Evolutionary conservation across 306 rosid genomes (phyloP), one percentile per base, ranked within the genome.

Genomic region (Coriaria nepalensis): DNA sequence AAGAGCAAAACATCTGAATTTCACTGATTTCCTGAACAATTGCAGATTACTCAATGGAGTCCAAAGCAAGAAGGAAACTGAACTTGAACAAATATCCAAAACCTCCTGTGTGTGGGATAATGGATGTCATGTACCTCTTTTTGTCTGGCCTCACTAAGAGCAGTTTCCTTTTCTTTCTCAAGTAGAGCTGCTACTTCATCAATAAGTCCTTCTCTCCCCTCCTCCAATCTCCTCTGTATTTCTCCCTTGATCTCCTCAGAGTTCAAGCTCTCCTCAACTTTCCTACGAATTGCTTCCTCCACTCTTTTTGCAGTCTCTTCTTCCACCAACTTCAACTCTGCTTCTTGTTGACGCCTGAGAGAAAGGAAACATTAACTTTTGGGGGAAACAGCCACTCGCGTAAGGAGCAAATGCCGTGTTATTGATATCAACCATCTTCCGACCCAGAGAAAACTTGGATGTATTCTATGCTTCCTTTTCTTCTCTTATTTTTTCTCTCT

Each of bases 151-250:
- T 82, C 96, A 47, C 40, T 15, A 45, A 92, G 76, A 45, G 94
- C 83, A 49, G 79, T 81, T 73, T 92, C 72, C 76, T 85, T 92
- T 75, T 92, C 98, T 64, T 82, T 82, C 67, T 52, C 87, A 49
- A 92, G 93, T 68, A 71, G 94, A 55, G 54, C 65, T 48, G 75
- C 82, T 43, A 92, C 98, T 65, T 92, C 94, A 62, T 72, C 72
- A 49, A 74, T 54, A 61, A 82, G 72, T 65, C 68, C 67, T 57
- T 55, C 79, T 52, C 79, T 71, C 5, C 96, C 96, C 55, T 79
- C 93, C 64, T 84, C 96, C 35, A 85, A 49, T 35, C 75, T 81
- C 54, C 70, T 71, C 63, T 79, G 75, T 42, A 79, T 59, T 63
- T 82, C 94, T 43, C 67, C 33, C 62, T 55, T 67, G 45, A 76